Evolutionary conservation across 371 early-diverging fungal species (phyloP).

Genomic region (Fennellomyces sp.): DNA sequence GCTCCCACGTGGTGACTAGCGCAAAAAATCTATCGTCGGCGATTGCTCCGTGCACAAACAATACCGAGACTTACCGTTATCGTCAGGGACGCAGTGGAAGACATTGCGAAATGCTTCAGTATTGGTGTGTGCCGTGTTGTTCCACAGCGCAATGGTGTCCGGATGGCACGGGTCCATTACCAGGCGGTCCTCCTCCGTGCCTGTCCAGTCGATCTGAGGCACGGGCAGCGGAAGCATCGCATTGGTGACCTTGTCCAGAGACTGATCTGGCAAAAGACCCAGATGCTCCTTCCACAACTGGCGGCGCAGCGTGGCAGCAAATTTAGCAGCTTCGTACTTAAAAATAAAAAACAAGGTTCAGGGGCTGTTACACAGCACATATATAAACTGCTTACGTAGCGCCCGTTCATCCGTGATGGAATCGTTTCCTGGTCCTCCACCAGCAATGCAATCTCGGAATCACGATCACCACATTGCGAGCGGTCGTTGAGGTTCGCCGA

Average conservation of each 20-base stretch:
- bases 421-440: slow-evolving; percentile 78
- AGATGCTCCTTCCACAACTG: slow-evolving; percentile 86
- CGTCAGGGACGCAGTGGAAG: slow-evolving; percentile 81
- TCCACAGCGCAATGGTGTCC: slow-evolving; percentile 57
- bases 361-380: background rate
- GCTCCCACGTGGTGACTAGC: slow-evolving; percentile 67
- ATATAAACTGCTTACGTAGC: slow-evolving; percentile 46
- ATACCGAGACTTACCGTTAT: slow-evolving; percentile 44
- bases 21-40: no score
- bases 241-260: slow-evolving; percentile 46
- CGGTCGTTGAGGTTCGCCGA: slow-evolving; percentile 95
- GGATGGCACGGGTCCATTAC: slow-evolving; percentile 68
- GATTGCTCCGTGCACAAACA: no score
- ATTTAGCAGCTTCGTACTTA: slow-evolving; percentile 61
- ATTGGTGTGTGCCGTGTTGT: slow-evolving; percentile 59
- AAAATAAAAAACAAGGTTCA: background rate
- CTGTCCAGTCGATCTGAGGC: slow-evolving; percentile 35
- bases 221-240: slow-evolving; percentile 56
- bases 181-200: slow-evolving; percentile 36
- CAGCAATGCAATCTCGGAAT: slow-evolving; percentile 88
- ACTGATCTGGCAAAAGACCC: slow-evolving; percentile 61
- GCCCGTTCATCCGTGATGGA: slow-evolving; percentile 75
- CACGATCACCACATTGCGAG: slow-evolving; percentile 87
- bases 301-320: slow-evolving; percentile 78
- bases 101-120: slow-evolving; percentile 69